phyloP scores from a whole-genome alignment of 192 early-diverging fungal genomes.

The Linnemannia exigua region DNA sequence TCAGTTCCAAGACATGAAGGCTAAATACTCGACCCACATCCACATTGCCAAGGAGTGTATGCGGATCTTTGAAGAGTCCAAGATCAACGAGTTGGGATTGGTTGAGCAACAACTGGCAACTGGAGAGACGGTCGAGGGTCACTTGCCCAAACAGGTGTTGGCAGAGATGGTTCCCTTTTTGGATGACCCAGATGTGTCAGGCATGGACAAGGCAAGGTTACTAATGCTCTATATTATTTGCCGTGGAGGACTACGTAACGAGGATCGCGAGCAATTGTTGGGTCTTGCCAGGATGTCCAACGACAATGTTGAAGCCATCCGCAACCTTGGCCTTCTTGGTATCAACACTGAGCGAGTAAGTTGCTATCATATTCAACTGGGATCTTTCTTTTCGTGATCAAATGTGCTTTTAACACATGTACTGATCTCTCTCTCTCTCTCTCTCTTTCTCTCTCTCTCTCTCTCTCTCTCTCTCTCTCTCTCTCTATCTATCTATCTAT shows the following conservation, averaged over 20 bases:
- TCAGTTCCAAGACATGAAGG: slow-evolving; percentile 89
- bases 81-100: slow-evolving; percentile 75
- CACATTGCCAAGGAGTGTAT: slow-evolving; percentile 89
- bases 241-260: slow-evolving; percentile 80
- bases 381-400: too few relatives aligned
- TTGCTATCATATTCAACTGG: background rate
- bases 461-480: background rate
- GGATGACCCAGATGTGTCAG: slow-evolving; percentile 75
- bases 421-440: background rate
- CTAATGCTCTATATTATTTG: slow-evolving; percentile 88
- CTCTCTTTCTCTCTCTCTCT: background rate
- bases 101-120: slow-evolving; percentile 87
- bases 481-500: too few relatives aligned
- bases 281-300: slow-evolving; percentile 77
- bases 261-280: slow-evolving; percentile 77
- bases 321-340: slow-evolving; percentile 78
- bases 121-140: slow-evolving; percentile 83
- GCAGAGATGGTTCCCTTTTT: slow-evolving; percentile 84
- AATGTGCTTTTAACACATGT: background rate
- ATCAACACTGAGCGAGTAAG: slow-evolving; percentile 69
- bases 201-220: slow-evolving; percentile 80
- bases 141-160: slow-evolving; percentile 73
- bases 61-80: slow-evolving; percentile 76
- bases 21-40: slow-evolving; percentile 87
- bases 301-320: slow-evolving; percentile 85